phyloP scores from a whole-genome alignment of 129 eudicot species.

The Apium graveolens region DNA sequence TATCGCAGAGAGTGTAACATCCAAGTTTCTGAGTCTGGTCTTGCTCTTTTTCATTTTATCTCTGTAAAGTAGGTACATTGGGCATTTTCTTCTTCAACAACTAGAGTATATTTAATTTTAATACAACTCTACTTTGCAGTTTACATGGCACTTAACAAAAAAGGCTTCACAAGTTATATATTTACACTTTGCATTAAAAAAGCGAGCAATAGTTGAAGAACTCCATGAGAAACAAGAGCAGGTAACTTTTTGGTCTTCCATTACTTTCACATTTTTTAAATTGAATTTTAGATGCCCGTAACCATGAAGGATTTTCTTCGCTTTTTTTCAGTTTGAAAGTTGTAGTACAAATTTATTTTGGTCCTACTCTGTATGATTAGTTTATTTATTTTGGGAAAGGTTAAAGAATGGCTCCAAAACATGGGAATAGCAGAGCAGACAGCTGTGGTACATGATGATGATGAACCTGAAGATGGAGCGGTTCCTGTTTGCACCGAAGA shows the following conservation, averaged over 20 bases:
- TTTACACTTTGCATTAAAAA: constrained; percentile 85
- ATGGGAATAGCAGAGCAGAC: constrained; percentile 79
- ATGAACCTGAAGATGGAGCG: constrained; percentile 74
- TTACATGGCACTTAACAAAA: constrained; percentile 90
- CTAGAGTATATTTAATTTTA: neutral
- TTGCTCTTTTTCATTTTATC: neutral
- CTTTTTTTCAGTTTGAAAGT: neutral
- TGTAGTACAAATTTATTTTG: neutral
- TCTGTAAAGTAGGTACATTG: neutral
- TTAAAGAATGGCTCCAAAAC: constrained; percentile 96
- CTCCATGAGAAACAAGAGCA: constrained; percentile 98
- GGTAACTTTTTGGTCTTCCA: constrained; percentile 25
- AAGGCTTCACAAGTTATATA: constrained; percentile 91
- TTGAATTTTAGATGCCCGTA: neutral
- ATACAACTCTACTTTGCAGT: constrained; percentile 31
- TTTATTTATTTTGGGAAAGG: constrained; percentile 48
- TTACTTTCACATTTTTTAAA: neutral
- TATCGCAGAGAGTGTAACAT: neutral
- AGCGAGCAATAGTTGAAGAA: constrained; percentile 80
- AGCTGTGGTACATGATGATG: constrained; percentile 74
- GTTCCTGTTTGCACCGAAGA: constrained; percentile 52
- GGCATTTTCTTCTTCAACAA: neutral
- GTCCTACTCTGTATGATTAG: neutral
- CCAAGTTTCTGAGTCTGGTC: neutral
- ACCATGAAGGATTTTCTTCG: neutral